Evolutionary conservation across 352 stramenopile species (phyloP), one percentile per base, ranked within the genome.

Genomic region (Phytophthora citricola): DNA sequence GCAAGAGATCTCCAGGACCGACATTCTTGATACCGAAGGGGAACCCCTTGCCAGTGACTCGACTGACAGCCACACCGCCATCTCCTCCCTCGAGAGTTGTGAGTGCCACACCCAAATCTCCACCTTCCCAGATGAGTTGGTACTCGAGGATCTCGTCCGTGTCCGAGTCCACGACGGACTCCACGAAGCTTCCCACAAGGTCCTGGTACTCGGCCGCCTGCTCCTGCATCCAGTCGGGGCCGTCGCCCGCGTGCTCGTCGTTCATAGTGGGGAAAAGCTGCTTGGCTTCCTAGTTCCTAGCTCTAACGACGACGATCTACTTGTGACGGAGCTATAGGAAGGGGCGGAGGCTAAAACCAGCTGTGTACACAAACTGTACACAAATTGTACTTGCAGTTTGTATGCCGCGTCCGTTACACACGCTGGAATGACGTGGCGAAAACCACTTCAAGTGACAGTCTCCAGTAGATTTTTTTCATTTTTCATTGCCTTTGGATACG

Each of bases 1-100:
- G 78, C 66, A 95, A 54, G 4, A 92, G 71, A 47, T 95, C 87
- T 29, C 87, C 87, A 6, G 87, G 68, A 4, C 84, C 85, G 53
- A 95, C 87, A 70, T 93, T 95, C 76, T 95, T 95, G 63, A 95
- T 95, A 40, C 87, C 87, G 22, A 94, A 93, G 10, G 87, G 87
- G 64, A 95, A 95, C 26, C 85, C 87, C 52, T 95, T 95, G 63
- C 87, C 87, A 1, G 87, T 95, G 20, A 94, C 81, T 52, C 87
- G 87, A 44, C 84, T 93, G 49, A 95, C 87, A 27, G 80, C 78
- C 45, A 95, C 85, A 59, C 87, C 79, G 26, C 73, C 71, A 29
- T 71, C 66, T 12, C 66, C 73, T 17, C 75, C 83, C 50, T 93
- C 84, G 32, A 91, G 62, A 34, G 84, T 89, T 58, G 87, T 95